These are phyloP conservation scores for Cryptosporidium bovis DNA, from an alignment of 169 alveolate genomes.

Conservation along the genomic window DNA sequence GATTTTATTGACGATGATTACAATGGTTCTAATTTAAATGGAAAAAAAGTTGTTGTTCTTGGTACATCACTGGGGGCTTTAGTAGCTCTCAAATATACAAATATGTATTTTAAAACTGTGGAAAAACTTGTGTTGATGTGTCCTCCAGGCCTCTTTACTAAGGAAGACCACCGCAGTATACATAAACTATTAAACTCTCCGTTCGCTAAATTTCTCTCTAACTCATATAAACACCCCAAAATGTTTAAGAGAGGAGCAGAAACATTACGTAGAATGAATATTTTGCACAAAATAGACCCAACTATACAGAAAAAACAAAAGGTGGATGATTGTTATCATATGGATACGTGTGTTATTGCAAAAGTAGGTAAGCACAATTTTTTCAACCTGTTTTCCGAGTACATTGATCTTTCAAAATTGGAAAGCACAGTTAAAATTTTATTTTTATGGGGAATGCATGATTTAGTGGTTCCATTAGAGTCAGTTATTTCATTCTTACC, in stretches of 20 bases:
- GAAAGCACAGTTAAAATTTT: neutral
- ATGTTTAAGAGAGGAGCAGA: neutral
- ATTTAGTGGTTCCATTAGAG: conserved; percentile 16
- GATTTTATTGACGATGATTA: conserved; percentile 12
- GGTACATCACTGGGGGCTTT: conserved; percentile 65
- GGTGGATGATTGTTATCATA: neutral
- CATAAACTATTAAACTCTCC: conserved; percentile 16
- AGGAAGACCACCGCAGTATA: neutral
- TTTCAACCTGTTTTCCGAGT: conserved; percentile 16
- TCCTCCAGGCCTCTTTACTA: conserved; percentile 67
- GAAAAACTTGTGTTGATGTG: conserved; percentile 15
- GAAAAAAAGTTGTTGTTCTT: neutral
- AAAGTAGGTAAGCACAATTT: conserved; percentile 26
- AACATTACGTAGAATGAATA: neutral
- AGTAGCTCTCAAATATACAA: conserved; percentile 26
- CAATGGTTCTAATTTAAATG: neutral
- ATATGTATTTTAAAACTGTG: neutral
- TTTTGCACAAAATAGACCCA: neutral
- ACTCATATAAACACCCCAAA: conserved; percentile 3
- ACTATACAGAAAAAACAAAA: neutral
- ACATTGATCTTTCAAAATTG: neutral
- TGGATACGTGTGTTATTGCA: neutral
- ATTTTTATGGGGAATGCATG: conserved; percentile 49
- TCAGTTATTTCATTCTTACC: conserved; percentile 31
- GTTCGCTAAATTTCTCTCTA: neutral